These are phyloP conservation scores for Ganoderma lingzhi DNA, from an alignment of 1,284 basidiomycete species.

Conservation along the genomic window DNA sequence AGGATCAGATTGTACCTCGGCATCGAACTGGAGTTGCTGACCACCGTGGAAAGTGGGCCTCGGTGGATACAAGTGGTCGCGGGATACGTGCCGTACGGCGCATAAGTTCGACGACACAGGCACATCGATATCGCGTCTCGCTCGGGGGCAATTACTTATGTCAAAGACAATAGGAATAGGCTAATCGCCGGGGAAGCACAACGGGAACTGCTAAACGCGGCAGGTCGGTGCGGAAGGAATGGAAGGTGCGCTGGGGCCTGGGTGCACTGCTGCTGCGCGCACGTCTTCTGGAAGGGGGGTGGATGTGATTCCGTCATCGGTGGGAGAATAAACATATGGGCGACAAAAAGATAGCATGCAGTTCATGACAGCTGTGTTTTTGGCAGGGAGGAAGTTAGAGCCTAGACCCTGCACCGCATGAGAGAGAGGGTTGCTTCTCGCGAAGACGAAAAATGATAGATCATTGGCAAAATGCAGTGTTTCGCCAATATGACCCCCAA, in stretches of 20 bases:
- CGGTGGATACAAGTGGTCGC: background rate
- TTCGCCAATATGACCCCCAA: background rate
- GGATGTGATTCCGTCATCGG: background rate
- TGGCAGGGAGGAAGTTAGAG: background rate
- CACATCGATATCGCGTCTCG: background rate
- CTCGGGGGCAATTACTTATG: background rate
- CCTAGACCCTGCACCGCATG: background rate
- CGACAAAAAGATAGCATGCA: background rate
- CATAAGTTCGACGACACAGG: background rate
- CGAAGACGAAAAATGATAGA: background rate
- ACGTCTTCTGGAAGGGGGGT: background rate
- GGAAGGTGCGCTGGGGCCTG: constrained; percentile 6
- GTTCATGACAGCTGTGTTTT: background rate
- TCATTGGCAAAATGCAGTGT: background rate
- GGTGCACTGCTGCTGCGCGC: background rate
- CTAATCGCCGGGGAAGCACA: background rate
- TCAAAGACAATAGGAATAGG: background rate
- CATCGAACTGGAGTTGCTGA: background rate
- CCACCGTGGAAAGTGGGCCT: background rate
- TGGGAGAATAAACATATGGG: background rate
- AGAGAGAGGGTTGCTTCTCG: constrained; percentile 4
- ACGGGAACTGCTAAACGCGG: background rate
- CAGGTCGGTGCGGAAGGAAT: constrained; percentile 7
- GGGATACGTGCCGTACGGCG: background rate
- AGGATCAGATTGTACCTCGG: background rate